Evolutionary conservation across 129 eudicot genomes (phyloP), one percentile per base, ranked within the genome.

Genomic region (Chrysanthemum lavandulifolium): DNA sequence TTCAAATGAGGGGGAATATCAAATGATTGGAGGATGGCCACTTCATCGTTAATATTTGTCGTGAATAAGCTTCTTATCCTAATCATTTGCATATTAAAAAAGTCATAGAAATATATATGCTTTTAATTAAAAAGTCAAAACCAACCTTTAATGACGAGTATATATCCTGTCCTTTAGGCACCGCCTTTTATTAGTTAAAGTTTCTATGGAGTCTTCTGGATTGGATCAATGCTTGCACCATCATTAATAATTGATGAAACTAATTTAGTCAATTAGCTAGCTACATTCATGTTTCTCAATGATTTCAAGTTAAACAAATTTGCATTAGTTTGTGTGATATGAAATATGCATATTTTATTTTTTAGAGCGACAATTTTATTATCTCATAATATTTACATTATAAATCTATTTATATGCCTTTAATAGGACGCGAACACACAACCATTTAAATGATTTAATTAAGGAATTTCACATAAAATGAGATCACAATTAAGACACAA

Each of bases 141-240:
- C 36, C 60, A 75, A 16, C 43, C 67, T 66, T 55, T 75, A 55
- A 36, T 18, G 75, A 70, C 75, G 40, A 54, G 52, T 52, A 70
- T 70, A 43, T 16, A 40, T 40, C 47, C 47, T 70, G 75, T 70
- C 65, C 29, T 55, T 55, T 65, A 55, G 73, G 60, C 79, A 75
- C 79, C 79, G 79, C 79, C 79, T 54, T 75, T 60, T 14, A 66
- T 55, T 75, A 66, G 58, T 75, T 75, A 66, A 75, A 33, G 54
- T 40, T 65, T 13, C 6, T 53, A 53, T 75, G 14, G 49, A 75
- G 33, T 43, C 73, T 75, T 75, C 58, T 75, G 73, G 73, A 66
- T 56, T 43, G 31, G 59, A 23, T 45, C 8, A 25, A 15, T 25
- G 47, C 60, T 73, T 60, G 77, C 76, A 65, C 60, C 54, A 52